Evolutionary conservation across 495 filamentous ascomycete genomes (phyloP), one percentile per base, ranked within the genome.

Genomic region (Aspergillus cavernicola): DNA sequence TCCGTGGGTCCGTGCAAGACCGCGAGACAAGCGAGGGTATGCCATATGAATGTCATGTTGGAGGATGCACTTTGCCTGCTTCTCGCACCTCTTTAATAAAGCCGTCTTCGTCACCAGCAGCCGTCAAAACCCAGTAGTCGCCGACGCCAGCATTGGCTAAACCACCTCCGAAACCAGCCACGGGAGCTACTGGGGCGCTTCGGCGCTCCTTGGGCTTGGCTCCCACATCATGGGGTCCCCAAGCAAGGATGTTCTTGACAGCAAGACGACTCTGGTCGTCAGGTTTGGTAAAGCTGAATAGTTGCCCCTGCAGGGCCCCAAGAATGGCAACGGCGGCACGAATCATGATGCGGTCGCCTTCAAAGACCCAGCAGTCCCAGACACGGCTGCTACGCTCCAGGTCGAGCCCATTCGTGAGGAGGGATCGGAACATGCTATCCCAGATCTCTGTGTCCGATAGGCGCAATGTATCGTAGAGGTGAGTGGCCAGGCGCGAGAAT

Each of bases 321-420:
- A 95, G 68, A 28, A 89, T 64, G 3, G 85, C 93, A 5, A 97
- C 83, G 0, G 82, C 87, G 0, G 88, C 84, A 2, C 92, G 80
- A 19, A 97, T 82, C 10, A 96, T 74, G 12, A 90, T 77, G 8
- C 81, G 77, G 59, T 97, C 93, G 3, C 91, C 92, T 65, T 98
- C 93, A 52, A 97, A 96, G 2, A 92, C 85, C 73, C 90, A 93
- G 22, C 95, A 87, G 63, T 98, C 93, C 90, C 90, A 97, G 4
- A 97, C 74, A 10, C 93, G 79, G 24, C 84, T 84, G 11, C 82
- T 82, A 46, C 86, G 79, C 56, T 96, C 92, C 3, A 96, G 69
- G n/a, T 77, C 72, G 3, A 86, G 69, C 12, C 75, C 72, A 51
- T 77, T 74, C 4, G 79, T 77, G 48, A 85, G 80, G 16, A 86